A percentile compares a stretch with the other conserved stretches of the same genome.
Evolutionary conservation across 208 protist species (phyloP).

Genomic region (Trichomonas vaginalis): DNA sequence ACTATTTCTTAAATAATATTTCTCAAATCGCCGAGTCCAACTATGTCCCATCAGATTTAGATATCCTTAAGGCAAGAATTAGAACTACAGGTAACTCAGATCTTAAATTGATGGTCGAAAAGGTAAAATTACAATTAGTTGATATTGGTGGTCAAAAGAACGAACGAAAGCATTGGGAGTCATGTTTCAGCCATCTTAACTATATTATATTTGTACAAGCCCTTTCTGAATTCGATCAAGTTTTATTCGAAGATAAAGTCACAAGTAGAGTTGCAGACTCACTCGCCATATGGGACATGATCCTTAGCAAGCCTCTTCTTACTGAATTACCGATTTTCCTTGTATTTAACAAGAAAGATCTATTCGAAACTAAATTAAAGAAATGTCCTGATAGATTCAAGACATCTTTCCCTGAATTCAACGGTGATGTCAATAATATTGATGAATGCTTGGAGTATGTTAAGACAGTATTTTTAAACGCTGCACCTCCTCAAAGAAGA

Average conservation of each 20-base stretch:
- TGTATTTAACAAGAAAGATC: not conserved
- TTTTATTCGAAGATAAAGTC: not conserved
- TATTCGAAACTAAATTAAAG: not conserved
- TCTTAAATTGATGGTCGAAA: not conserved
- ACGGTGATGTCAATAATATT: not conserved
- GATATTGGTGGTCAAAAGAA: slow-evolving; percentile 36
- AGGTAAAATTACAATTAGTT: slow-evolving; percentile 18
- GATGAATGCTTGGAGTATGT: not conserved
- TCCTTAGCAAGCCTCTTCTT: not conserved
- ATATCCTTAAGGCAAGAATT: slow-evolving; percentile 22
- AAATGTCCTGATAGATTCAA: not conserved
- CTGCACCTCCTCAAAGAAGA: not conserved
- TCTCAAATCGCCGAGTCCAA: not conserved
- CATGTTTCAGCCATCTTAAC: slow-evolving; percentile 29
- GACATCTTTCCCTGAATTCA: not conserved
- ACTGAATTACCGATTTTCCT: not conserved
- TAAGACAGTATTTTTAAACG: not conserved
- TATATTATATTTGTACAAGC: slow-evolving; percentile 23
- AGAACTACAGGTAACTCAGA: not conserved
- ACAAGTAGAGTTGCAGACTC: not conserved
- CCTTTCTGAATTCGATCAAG: slow-evolving; percentile 18
- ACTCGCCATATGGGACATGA: not conserved
- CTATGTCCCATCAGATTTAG: slow-evolving; percentile 22
- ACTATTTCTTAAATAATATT: slow-evolving; percentile 22
- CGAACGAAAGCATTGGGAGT: slow-evolving; percentile 28